A percentile compares a stretch with the other conserved stretches of the same genome.
Evolutionary conservation across 2,329 filamentous ascomycete species (phyloP).

Genomic region (Pseudogymnoascus sp.): DNA sequence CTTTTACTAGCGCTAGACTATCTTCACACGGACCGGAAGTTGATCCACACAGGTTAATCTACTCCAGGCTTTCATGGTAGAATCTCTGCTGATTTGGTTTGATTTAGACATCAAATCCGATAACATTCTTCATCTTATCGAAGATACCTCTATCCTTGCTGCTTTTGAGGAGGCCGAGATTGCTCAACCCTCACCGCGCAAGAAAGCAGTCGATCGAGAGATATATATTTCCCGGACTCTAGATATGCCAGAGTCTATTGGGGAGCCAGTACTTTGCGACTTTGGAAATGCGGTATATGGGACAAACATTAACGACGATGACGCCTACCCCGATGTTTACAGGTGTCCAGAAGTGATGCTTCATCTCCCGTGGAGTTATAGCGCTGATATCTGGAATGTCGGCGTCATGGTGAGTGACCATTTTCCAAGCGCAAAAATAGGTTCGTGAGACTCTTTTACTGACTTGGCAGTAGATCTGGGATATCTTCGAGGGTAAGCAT

Average conservation of each 20-base stretch:
- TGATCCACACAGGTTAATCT: slow-evolving; percentile 36
- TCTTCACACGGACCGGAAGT: slow-evolving; percentile 35
- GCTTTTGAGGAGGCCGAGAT: slow-evolving; percentile 34
- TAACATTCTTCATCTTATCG: slow-evolving; percentile 36
- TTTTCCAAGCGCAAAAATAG: slow-evolving; percentile 6
- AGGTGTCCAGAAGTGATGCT: slow-evolving; percentile 38
- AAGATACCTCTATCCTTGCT: slow-evolving; percentile 28
- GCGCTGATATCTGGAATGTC: slow-evolving; percentile 22
- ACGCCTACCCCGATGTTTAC: slow-evolving; percentile 34
- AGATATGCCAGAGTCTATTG: slow-evolving; percentile 24
- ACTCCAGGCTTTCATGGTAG: slow-evolving; percentile 6
- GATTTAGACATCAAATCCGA: slow-evolving; percentile 35
- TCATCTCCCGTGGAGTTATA: slow-evolving; percentile 19
- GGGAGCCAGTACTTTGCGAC: slow-evolving; percentile 36
- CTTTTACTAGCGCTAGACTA: slow-evolving; percentile 37
- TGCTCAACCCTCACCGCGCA: slow-evolving; percentile 32
- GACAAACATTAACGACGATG: slow-evolving; percentile 26
- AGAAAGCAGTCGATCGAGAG: slow-evolving; percentile 31
- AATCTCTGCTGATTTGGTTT: slow-evolving; percentile 13
- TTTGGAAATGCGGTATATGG: slow-evolving; percentile 38
- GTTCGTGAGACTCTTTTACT: neutral
- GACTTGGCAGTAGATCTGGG: slow-evolving; percentile 14
- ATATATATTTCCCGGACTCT: slow-evolving; percentile 37
- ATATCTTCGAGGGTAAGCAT: slow-evolving; percentile 17
- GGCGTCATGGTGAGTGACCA: slow-evolving; percentile 17